Evolutionary conservation across 768 basidiomycete species (phyloP).

Genomic region (Rhodosporidiobolus sp.): DNA sequence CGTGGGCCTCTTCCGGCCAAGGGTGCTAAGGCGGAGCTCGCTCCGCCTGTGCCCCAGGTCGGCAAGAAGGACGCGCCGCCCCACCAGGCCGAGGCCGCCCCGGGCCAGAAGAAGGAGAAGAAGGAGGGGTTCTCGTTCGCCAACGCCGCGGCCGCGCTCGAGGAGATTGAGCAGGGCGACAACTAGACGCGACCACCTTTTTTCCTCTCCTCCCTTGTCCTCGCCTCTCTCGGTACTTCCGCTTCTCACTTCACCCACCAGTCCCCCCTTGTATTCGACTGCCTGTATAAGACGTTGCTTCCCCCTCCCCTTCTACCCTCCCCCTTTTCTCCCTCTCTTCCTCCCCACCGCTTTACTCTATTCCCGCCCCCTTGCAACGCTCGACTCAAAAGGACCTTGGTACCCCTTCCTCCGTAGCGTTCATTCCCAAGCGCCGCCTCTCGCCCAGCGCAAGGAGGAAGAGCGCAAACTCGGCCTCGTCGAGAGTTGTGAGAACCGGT

Average conservation of each 20-base stretch:
- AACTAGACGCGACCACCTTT: not conserved
- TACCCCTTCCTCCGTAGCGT: not conserved
- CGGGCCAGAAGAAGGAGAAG: not conserved
- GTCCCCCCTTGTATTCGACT: too few species aligned
- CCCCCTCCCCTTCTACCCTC: not conserved
- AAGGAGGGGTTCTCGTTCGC: conserved; percentile 1
- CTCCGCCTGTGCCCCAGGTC: conserved; percentile 16
- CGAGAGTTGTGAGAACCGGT: too few species aligned
- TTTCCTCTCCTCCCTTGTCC: not conserved
- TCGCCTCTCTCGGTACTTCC: not conserved
- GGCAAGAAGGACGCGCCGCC: conserved; percentile 6
- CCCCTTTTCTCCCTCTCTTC: not conserved
- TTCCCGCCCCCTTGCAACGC: not conserved
- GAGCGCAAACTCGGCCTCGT: too few species aligned
- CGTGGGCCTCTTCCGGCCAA: conserved; percentile 13
- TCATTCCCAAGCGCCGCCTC: not conserved
- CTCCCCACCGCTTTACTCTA: not conserved
- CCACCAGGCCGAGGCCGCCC: not conserved
- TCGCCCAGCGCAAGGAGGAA: too few species aligned
- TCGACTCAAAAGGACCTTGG: not conserved
- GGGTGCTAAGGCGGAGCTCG: not conserved
- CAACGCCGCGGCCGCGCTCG: conserved; percentile 5
- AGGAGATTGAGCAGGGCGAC: not conserved
- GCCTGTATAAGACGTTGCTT: not conserved
- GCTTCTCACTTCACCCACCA: too few species aligned